Evolutionary conservation across 768 basidiomycete genomes (phyloP).

Genomic region (Xerocomus spinulosus): DNA sequence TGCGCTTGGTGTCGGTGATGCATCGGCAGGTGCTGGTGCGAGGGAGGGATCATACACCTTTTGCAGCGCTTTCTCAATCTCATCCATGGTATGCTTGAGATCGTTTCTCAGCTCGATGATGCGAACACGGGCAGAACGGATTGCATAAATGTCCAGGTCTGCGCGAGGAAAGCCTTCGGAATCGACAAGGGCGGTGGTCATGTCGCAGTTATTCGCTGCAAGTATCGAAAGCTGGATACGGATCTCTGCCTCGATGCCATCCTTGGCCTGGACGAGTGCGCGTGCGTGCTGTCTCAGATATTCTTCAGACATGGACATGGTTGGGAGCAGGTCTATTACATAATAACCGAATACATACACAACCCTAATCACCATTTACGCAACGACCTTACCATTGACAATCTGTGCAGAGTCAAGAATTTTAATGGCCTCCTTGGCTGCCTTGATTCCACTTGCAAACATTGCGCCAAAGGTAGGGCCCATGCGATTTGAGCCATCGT

Average conservation of each 20-base stretch:
- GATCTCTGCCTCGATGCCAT: slow-evolving; percentile 69
- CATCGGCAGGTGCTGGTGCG: slow-evolving; percentile 21
- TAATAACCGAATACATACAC: slow-evolving; percentile 1
- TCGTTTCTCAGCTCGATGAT: slow-evolving; percentile 85
- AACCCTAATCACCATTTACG: too few relatives aligned
- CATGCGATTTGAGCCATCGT: slow-evolving; percentile 76
- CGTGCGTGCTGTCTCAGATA: slow-evolving; percentile 58
- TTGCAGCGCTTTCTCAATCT: slow-evolving; percentile 66
- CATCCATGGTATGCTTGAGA: slow-evolving; percentile 55
- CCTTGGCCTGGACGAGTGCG: slow-evolving; percentile 62
- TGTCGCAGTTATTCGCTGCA: slow-evolving; percentile 54
- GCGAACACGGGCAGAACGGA: slow-evolving; percentile 67
- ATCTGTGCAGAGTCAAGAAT: slow-evolving; percentile 47
- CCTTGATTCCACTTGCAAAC: slow-evolving; percentile 73
- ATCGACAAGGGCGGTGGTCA: slow-evolving; percentile 77
- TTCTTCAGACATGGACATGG: slow-evolving; percentile 40
- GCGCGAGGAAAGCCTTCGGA: slow-evolving; percentile 84
- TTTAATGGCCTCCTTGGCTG: slow-evolving; percentile 59
- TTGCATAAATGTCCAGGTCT: slow-evolving; percentile 80
- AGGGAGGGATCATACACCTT: slow-evolving; percentile 53
- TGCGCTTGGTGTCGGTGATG: slow-evolving; percentile 19
- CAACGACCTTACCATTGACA: slow-evolving; percentile 53
- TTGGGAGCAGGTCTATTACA: slow-evolving; percentile 11
- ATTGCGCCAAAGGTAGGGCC: slow-evolving; percentile 78
- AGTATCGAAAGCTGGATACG: slow-evolving; percentile 59